Evolutionary conservation across 768 basidiomycete species (phyloP).

Genomic region (Mycena venus): DNA sequence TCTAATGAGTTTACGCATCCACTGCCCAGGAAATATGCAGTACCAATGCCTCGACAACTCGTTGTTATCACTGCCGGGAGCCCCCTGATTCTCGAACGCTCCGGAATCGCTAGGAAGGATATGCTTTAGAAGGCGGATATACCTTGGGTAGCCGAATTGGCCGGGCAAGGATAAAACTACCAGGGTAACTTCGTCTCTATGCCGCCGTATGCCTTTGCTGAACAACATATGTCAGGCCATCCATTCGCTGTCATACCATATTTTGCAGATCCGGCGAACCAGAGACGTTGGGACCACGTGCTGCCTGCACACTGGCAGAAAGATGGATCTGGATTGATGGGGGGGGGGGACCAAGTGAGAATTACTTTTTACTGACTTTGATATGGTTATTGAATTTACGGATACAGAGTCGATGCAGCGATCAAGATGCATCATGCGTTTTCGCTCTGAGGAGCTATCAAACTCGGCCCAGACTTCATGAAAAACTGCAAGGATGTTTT

Average conservation of each 20-base stretch:
- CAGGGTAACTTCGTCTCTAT: slow-evolving; percentile 3
- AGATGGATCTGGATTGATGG: slow-evolving; percentile 51
- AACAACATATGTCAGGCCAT: slow-evolving; percentile 18
- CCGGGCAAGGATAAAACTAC: slow-evolving; percentile 57
- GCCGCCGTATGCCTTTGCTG: neutral
- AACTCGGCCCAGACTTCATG: slow-evolving; percentile 35
- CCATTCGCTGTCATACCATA: slow-evolving; percentile 23
- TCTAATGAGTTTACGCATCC: slow-evolving; percentile 24
- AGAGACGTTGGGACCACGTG: neutral
- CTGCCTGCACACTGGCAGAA: slow-evolving; percentile 43
- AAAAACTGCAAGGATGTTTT: slow-evolving; percentile 37
- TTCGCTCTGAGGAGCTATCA: slow-evolving; percentile 34
- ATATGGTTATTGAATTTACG: no score
- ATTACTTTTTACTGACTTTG: neutral
- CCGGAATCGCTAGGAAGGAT: slow-evolving; percentile 53
- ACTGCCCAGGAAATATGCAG: slow-evolving; percentile 7
- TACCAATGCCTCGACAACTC: slow-evolving; percentile 44
- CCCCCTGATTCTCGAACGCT: slow-evolving; percentile 64
- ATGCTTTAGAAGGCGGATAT: slow-evolving; percentile 47
- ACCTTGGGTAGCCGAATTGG: slow-evolving; percentile 48
- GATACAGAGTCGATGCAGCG: slow-evolving; percentile 31
- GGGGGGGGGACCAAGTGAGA: slow-evolving; percentile 52
- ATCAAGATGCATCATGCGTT: slow-evolving; percentile 46
- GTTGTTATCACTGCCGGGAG: slow-evolving; percentile 55
- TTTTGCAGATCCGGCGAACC: slow-evolving; percentile 27